These are phyloP conservation scores for Adansonia madagascariensis DNA, from an alignment of 441 rosid species.

Conservation along the genomic window DNA sequence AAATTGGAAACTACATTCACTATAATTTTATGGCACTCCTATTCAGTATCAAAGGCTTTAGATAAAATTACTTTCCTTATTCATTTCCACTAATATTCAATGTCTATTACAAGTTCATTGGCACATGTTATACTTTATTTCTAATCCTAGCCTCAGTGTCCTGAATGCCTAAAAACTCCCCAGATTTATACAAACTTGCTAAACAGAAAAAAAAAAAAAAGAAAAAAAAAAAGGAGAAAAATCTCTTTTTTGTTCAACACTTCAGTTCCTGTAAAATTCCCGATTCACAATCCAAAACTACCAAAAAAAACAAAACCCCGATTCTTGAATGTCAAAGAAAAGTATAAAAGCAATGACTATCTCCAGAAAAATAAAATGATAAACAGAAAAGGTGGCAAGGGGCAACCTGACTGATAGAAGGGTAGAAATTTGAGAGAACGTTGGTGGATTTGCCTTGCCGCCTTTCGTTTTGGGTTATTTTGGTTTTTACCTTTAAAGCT, in stretches of 20 bases:
- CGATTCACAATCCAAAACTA: background rate
- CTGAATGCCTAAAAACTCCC: background rate
- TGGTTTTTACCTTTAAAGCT: background rate
- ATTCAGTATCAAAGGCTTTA: background rate
- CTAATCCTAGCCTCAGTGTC: background rate
- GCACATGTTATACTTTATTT: background rate
- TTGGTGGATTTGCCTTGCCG: background rate
- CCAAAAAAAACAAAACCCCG: background rate
- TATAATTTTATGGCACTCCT: background rate
- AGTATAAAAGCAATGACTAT: background rate
- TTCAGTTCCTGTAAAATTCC: background rate
- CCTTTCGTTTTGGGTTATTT: background rate
- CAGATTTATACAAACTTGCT: background rate
- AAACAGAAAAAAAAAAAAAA: background rate
- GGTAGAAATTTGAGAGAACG: background rate
- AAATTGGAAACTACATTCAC: background rate
- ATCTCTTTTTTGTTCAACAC: background rate
- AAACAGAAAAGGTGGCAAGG: background rate
- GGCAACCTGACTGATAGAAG: constrained; percentile 9
- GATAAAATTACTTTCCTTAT: background rate
- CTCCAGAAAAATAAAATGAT: background rate
- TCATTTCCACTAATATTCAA: constrained; percentile 2
- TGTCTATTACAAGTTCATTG: background rate
- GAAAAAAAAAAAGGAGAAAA: background rate
- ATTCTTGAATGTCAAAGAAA: background rate